A percentile compares a stretch with the other conserved stretches of the same genome.
Conservation (phyloP, 2,329 filamentous ascomycete genomes). For the Alternaria arborescens region DNA sequence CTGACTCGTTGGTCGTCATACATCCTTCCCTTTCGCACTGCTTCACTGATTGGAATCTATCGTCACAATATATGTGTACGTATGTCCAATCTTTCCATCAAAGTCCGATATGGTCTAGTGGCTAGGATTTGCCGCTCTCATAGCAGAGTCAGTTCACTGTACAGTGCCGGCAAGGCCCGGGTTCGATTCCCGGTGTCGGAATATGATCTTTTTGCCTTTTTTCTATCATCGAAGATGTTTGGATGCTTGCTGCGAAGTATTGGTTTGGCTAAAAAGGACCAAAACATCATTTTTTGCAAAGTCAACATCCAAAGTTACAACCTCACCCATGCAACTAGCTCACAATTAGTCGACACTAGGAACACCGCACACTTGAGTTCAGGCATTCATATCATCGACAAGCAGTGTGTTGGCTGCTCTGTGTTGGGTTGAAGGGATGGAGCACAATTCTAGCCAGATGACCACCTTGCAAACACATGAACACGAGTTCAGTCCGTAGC, state of each 20-base stretch:
- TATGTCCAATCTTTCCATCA: no score
- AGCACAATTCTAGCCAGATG: neutral
- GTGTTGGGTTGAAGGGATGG: neutral
- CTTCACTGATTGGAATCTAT: no score
- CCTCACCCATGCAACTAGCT: neutral
- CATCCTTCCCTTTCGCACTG: neutral
- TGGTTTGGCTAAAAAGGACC: neutral
- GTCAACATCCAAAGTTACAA: neutral
- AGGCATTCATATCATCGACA: neutral
- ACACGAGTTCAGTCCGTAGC: neutral
- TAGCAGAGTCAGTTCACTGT: constrained; percentile 29
- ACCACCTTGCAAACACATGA: neutral
- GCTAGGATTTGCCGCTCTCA: constrained; percentile 51
- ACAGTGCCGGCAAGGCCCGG: constrained; percentile 46
- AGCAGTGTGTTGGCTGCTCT: neutral
- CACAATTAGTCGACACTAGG: neutral
- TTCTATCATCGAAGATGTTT: neutral
- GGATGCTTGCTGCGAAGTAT: no score
- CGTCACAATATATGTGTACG: no score
- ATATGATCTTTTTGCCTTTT: constrained; percentile 20
- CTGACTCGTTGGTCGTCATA: neutral
- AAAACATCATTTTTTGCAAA: neutral
- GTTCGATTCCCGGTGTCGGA: constrained; percentile 49
- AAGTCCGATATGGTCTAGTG: constrained; percentile 36
- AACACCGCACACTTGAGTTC: accelerated